Percentiles rank a stretch among this genome's conserved stretches.
Evolutionary conservation across 225 moss, liverwort and hornwort species (phyloP).

Genomic region (Physcomitrellopsis africana): DNA sequence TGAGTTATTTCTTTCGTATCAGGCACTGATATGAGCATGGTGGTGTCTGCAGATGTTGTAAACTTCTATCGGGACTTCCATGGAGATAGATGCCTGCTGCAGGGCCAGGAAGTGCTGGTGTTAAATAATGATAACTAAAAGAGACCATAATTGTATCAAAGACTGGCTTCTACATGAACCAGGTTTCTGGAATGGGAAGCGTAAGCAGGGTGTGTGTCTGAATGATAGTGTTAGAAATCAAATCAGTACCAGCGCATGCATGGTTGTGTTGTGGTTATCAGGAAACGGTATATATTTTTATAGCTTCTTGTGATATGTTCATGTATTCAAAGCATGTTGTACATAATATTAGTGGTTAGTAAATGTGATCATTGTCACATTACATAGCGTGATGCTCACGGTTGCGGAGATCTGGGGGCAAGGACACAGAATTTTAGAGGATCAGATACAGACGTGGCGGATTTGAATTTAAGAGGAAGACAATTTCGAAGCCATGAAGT

Average conservation of each 20-base stretch:
- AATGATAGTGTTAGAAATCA: conserved; percentile 18
- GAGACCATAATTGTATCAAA: conserved; percentile 29
- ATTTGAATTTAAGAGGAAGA: conserved; percentile 36
- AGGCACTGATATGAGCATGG: conserved; percentile 21
- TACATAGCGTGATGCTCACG: conserved; percentile 55
- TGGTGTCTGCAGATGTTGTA: conserved; percentile 34
- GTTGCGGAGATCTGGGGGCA: conserved; percentile 42
- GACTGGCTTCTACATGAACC: conserved; percentile 35
- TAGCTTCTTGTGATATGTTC: conserved; percentile 13
- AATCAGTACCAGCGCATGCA: neutral
- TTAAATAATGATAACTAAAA: conserved; percentile 41
- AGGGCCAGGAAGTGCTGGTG: conserved; percentile 24
- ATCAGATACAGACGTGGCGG: conserved; percentile 36
- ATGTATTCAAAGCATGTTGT: conserved; percentile 35
- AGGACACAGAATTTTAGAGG: conserved; percentile 34
- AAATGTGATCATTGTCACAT: conserved; percentile 30
- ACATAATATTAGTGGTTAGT: conserved; percentile 22
- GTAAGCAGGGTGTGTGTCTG: conserved; percentile 33
- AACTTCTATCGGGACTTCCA: conserved; percentile 2
- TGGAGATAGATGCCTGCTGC: conserved; percentile 6
- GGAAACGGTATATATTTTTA: conserved; percentile 12
- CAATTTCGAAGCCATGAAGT: conserved; percentile 44
- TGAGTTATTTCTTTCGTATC: neutral
- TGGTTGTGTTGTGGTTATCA: neutral
- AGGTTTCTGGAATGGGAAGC: conserved; percentile 42